Base-by-base conservation (phyloP, 177 flowering plant species). In the Tripterygium wilfordii region DNA sequence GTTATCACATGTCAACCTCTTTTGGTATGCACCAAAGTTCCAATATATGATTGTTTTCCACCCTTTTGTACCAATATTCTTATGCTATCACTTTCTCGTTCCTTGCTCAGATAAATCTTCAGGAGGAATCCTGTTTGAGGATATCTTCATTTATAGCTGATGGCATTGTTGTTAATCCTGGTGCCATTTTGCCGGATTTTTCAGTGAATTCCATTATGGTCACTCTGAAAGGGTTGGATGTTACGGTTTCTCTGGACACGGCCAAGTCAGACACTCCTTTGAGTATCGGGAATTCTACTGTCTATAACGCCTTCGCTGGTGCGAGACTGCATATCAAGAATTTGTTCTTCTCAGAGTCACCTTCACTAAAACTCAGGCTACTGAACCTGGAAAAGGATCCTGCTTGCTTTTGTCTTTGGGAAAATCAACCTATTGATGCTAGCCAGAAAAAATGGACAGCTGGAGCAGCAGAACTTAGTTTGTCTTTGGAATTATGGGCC, bases 381-480 rank as follows among this genome's bases (percentile, higher is more conserved):
- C 77, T 92, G 49, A 78, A 86, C 57, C 73, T 92, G 61, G 96
- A 88, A 42, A 88, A 86, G 60, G 98, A 92, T 68, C 91, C 98
- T 64, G 96, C 94, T 57, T 92, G 98, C 65, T 92, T 84, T 61
- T 73, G 74, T 74, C 76, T 92, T 16, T 92, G 98, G 98, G 74
- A 82, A 45, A 80, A 41, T 63, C 98, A 92, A 67, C 96, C 98
- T 8, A 54, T 86, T 57, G 98, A 92, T 74, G 84, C 96, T 49
- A 83, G 96, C 72, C 86, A 72, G 68, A 79, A 69, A 61, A 92
- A 88, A 67, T 78, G 81, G 84, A 65, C 70, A 9, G 56, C 77
- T 62, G 77, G 62, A 58, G 88, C 83, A 47, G 77, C 96, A 36
- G 63, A 58, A 32, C 48, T 92, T 41, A 71, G 72, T 66, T 64